Evolutionary conservation across 495 filamentous ascomycete species (phyloP).

Genomic region (Letharia columbiana): DNA sequence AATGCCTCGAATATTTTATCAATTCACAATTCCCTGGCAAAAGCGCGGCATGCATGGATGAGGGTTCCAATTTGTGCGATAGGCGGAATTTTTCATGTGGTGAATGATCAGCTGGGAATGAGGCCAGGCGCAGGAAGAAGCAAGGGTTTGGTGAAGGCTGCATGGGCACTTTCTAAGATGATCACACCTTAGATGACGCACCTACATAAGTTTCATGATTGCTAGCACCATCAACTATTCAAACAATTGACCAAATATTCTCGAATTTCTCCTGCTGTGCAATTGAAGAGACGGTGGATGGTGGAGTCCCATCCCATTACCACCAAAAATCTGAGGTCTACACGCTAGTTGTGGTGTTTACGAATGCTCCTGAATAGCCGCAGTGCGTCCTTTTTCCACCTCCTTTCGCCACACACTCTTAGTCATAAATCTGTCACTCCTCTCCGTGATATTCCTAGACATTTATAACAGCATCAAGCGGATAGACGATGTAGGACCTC

Average conservation of each 20-base stretch:
- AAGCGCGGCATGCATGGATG: constrained; percentile 18
- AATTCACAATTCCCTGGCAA: constrained; percentile 15
- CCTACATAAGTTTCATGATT: constrained; percentile 18
- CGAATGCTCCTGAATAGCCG: too few species aligned
- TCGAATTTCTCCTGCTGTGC: not conserved
- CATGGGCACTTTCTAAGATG: constrained; percentile 15
- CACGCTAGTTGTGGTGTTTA: not conserved
- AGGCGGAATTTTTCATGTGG: constrained; percentile 10
- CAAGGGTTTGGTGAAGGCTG: constrained; percentile 7
- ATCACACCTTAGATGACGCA: constrained; percentile 12
- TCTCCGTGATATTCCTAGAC: too few species aligned
- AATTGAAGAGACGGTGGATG: not conserved
- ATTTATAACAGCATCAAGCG: too few species aligned
- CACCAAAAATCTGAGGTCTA: not conserved
- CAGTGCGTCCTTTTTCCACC: too few species aligned
- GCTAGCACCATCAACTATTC: constrained; percentile 15
- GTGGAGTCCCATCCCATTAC: not conserved
- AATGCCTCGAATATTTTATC: constrained; percentile 11
- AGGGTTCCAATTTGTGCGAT: constrained; percentile 9
- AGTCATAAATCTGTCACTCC: too few species aligned
- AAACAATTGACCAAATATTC: constrained; percentile 5
- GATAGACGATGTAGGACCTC: not conserved
- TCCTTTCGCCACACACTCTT: too few species aligned
- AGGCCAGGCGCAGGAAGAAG: constrained; percentile 10
- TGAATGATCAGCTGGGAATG: constrained; percentile 13